These are phyloP conservation scores for Dalbergia cultrata DNA, from an alignment of 306 rosid genomes.

Conservation along the genomic window DNA sequence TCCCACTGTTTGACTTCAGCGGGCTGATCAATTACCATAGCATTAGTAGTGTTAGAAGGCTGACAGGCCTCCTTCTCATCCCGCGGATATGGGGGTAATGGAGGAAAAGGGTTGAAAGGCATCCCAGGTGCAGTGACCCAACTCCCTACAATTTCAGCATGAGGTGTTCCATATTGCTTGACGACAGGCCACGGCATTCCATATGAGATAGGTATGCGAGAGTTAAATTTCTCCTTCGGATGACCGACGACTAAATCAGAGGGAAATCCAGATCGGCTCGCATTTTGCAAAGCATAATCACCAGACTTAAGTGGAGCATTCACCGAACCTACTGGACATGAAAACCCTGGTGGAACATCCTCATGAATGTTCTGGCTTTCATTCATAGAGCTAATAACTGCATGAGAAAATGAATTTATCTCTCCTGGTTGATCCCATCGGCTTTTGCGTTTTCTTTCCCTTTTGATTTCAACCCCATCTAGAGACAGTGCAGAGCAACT, in stretches of 20 bases:
- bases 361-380: slow-evolving; percentile 61
- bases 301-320: slow-evolving; percentile 49
- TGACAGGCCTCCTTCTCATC: slow-evolving; percentile 56
- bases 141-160: slow-evolving; percentile 60
- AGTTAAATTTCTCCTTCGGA: slow-evolving; percentile 78
- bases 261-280: slow-evolving; percentile 48
- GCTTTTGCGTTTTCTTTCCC: slow-evolving; percentile 75
- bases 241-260: slow-evolving; percentile 62
- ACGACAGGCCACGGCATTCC: slow-evolving; percentile 81
- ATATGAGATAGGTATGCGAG: slow-evolving; percentile 79
- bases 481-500: slow-evolving; percentile 54
- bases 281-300: slow-evolving; percentile 51
- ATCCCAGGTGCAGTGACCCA: slow-evolving; percentile 89
- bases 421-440: slow-evolving; percentile 99
- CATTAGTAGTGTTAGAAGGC: slow-evolving; percentile 48
- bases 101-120: slow-evolving; percentile 95
- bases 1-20: slow-evolving; percentile 55
- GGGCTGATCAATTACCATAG: slow-evolving; percentile 47
- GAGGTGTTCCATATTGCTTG: slow-evolving; percentile 72
- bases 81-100: slow-evolving; percentile 75
- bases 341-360: slow-evolving; percentile 97
- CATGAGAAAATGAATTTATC: slow-evolving; percentile 53
- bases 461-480: slow-evolving; percentile 53
- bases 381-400: slow-evolving; percentile 46
- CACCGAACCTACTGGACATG: slow-evolving; percentile 61